Conservation (phyloP, 192 early-diverging fungal genomes). For the Coemansia sp. region DNA sequence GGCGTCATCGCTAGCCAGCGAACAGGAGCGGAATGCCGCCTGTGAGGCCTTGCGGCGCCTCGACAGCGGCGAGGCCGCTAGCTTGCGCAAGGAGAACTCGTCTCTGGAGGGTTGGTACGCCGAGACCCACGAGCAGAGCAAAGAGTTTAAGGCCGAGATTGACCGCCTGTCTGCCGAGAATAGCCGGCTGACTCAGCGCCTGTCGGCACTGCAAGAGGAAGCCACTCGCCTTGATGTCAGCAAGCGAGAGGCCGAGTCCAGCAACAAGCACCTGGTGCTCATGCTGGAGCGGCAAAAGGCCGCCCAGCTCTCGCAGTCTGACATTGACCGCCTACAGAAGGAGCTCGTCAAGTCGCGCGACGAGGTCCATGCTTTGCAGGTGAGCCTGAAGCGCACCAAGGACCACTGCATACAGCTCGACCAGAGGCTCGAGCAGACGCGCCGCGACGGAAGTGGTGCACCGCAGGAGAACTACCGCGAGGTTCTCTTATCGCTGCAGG, state of each 20-base stretch:
- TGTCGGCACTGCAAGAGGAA: conserved; percentile 25
- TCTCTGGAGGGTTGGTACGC: conserved; percentile 47
- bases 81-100: conserved; percentile 35
- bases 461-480: conserved; percentile 51
- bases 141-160: conserved; percentile 30
- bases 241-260: conserved; percentile 30
- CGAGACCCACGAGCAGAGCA: conserved; percentile 41
- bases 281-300: conserved; percentile 24
- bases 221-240: conserved; percentile 25
- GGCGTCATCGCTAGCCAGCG: conserved; percentile 31
- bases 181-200: conserved; percentile 39
- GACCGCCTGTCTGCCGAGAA: conserved; percentile 51
- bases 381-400: conserved; percentile 45
- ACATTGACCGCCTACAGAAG: conserved; percentile 39
- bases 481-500: conserved; percentile 57
- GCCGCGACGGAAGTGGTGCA: conserved; percentile 13
- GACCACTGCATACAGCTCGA: conserved; percentile 44
- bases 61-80: conserved; percentile 40
- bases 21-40: conserved; percentile 27
- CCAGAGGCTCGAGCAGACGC: conserved; percentile 17
- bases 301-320: conserved; percentile 25
- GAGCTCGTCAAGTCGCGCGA: conserved; percentile 49
- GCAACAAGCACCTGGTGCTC: conserved; percentile 22
- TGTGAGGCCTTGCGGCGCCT: conserved; percentile 39
- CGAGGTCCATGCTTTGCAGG: conserved; percentile 35